Evolutionary conservation across 208 protist species (phyloP).

Genomic region (Leishmania major): DNA sequence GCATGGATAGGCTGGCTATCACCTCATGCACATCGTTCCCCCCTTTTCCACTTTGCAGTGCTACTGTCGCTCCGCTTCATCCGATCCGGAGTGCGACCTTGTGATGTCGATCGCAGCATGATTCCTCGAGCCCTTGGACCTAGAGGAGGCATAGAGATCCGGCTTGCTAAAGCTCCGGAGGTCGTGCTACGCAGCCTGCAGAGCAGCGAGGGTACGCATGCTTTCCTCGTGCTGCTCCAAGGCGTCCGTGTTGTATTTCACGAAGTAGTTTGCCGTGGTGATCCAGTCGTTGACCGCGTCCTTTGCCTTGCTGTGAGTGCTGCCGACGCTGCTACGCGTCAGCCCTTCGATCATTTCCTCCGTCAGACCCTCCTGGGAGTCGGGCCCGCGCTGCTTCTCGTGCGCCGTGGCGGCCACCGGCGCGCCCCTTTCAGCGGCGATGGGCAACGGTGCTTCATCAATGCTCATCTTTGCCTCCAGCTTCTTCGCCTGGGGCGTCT

Average conservation of each 20-base stretch:
- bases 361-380: constrained; percentile 18
- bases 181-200: constrained; percentile 1
- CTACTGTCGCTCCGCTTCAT: neutral
- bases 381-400: neutral
- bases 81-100: neutral
- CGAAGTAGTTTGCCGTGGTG: constrained; percentile 13
- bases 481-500: neutral
- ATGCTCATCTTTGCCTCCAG: too few species aligned
- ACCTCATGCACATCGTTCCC: neutral
- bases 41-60: neutral
- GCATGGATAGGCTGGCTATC: neutral
- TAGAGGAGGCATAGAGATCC: neutral
- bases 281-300: constrained; percentile 27
- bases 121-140: neutral
- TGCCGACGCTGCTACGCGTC: constrained; percentile 9
- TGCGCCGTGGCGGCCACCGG: neutral
- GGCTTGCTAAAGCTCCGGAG: neutral
- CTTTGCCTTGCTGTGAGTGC: neutral
- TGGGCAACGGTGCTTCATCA: neutral
- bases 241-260: constrained; percentile 13
- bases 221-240: constrained; percentile 28
- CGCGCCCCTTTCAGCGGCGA: neutral
- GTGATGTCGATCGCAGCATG: neutral
- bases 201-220: constrained; percentile 26
- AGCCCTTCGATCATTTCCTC: constrained; percentile 35